Evolutionary conservation across 139 green algal species (phyloP).

Genomic region (Pseudopediastrum boryanum): DNA sequence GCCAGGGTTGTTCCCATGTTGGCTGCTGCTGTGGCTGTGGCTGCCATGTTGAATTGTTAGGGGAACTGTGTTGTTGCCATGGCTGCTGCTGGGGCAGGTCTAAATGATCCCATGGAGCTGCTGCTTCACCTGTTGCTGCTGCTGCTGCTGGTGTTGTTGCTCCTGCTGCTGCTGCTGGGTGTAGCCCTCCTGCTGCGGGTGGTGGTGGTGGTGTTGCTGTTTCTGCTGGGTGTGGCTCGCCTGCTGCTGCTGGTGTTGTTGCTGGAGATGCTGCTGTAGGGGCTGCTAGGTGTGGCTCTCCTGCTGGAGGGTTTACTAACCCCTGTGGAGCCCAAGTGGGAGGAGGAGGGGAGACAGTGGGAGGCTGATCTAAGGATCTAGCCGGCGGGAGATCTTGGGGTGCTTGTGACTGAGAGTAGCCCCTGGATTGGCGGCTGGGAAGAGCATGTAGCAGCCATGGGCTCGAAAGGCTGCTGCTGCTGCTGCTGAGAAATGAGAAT

Average conservation of each 20-base stretch:
- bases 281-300: background rate
- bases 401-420: too few species aligned
- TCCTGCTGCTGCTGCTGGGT: background rate
- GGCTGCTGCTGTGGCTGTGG: background rate
- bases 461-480: too few species aligned
- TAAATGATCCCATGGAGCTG: too few species aligned
- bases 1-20: background rate
- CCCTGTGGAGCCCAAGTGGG: too few species aligned
- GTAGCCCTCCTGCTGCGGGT: background rate
- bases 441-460: too few species aligned
- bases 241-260: background rate
- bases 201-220: background rate
- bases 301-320: too few species aligned
- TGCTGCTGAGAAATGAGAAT: too few species aligned
- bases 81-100: background rate
- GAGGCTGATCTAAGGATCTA: too few species aligned
- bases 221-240: background rate
- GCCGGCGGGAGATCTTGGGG: too few species aligned
- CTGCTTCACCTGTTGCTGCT: too few species aligned
- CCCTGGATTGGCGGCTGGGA: too few species aligned
- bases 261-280: background rate
- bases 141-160: background rate
- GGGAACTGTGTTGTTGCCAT: background rate
- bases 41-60: background rate
- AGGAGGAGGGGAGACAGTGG: too few species aligned